phyloP scores from a whole-genome alignment of 1,284 basidiomycete genomes.

The Mycosarcoma mackinlayi region DNA sequence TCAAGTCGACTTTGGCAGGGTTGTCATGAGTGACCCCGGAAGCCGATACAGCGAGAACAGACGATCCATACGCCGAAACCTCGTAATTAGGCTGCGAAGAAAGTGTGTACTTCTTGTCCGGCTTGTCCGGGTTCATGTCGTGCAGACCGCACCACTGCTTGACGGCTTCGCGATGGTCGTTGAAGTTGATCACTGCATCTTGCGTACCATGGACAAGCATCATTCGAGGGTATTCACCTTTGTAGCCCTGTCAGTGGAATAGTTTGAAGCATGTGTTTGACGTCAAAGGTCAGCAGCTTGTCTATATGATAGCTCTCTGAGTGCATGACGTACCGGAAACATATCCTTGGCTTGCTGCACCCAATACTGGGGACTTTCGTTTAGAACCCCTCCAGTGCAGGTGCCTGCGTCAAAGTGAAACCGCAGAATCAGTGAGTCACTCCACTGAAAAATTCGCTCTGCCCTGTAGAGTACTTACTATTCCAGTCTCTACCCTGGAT shows the following conservation, averaged over 20 bases:
- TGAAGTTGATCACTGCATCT: constrained; percentile 19
- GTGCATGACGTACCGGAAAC: too few relatives aligned
- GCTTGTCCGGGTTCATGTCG: constrained; percentile 7
- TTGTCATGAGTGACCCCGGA: constrained; percentile 22
- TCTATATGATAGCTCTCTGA: neutral
- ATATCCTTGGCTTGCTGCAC: constrained; percentile 9
- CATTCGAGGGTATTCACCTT: constrained; percentile 14
- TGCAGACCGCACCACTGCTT: constrained; percentile 30
- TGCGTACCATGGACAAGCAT: constrained; percentile 26
- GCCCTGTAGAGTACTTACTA: neutral
- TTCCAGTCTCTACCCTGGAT: constrained; percentile 17
- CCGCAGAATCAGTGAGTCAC: neutral
- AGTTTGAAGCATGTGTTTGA: neutral
- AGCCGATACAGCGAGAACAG: constrained; percentile 23
- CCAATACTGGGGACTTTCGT: constrained; percentile 23
- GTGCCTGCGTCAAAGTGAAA: neutral
- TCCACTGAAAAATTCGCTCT: neutral
- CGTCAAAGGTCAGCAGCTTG: too few relatives aligned
- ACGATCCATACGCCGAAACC: constrained; percentile 13
- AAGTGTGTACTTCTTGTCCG: constrained; percentile 10
- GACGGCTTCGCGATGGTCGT: constrained; percentile 21
- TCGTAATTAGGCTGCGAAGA: constrained; percentile 18
- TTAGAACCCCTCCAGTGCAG: constrained; percentile 9
- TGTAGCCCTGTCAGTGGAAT: constrained; percentile 8
- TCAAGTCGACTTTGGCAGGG: constrained; percentile 17